Conservation (phyloP, 768 basidiomycete species). For the Lactarius deliciosus region DNA sequence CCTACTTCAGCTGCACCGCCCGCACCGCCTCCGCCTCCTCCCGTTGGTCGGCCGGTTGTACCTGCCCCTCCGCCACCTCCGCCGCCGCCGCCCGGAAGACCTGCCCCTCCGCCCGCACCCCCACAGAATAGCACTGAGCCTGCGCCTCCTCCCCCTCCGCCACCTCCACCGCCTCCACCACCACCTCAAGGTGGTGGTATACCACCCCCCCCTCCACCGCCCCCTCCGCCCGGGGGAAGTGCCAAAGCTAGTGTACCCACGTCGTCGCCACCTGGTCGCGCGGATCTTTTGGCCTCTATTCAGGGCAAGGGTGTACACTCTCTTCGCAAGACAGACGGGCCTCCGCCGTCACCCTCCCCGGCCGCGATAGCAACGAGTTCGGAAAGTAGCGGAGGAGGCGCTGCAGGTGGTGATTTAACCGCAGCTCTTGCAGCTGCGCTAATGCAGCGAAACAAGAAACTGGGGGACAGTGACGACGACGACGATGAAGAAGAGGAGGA, state of each 20-base stretch:
- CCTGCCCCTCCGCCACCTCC: conserved; percentile 31
- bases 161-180: conserved; percentile 34
- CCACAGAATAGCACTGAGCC: conserved; percentile 36
- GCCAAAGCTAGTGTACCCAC: conserved; percentile 37
- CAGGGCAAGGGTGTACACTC: conserved; percentile 75
- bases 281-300: conserved; percentile 73
- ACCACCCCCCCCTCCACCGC: conserved; percentile 43
- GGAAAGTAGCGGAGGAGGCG: conserved; percentile 38
- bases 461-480: conserved; percentile 66
- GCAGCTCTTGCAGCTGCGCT: conserved; percentile 82
- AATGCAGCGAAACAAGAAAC: conserved; percentile 77
- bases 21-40: conserved; percentile 41
- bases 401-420: conserved; percentile 72
- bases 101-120: conserved; percentile 27
- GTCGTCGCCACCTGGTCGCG: conserved; percentile 58
- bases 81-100: conserved; percentile 18
- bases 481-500: conserved; percentile 38
- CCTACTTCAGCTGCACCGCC: conserved; percentile 36
- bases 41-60: conserved; percentile 33
- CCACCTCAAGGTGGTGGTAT: conserved; percentile 33
- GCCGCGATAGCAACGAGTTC: conserved; percentile 37
- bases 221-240: conserved; percentile 51
- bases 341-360: conserved; percentile 31
- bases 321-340: conserved; percentile 57
- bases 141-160: conserved; percentile 38